phyloP scores from a whole-genome alignment of 805 yeast genomes.

The Candida xiaguanensis region DNA sequence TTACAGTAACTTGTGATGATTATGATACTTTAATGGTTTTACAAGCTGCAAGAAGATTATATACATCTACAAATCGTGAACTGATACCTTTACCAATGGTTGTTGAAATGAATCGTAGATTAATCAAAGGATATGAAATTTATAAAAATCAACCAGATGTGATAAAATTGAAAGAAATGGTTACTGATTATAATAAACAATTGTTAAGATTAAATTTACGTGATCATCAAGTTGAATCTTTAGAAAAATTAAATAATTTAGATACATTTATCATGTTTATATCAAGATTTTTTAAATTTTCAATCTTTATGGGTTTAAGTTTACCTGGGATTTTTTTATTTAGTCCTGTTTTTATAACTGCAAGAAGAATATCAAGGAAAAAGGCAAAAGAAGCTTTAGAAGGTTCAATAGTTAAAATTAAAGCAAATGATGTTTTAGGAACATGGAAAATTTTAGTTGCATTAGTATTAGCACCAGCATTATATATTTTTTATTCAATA shows the following conservation, averaged over 20 bases:
- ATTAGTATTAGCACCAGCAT: slow-evolving; percentile 35
- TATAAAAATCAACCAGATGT: slow-evolving; percentile 33
- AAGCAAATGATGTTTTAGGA: slow-evolving; percentile 39
- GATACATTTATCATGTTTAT: slow-evolving; percentile 21
- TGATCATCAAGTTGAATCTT: slow-evolving; percentile 38
- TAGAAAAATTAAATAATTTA: slow-evolving; percentile 20
- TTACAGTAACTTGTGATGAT: slow-evolving; percentile 39
- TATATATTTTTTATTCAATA: slow-evolving; percentile 37
- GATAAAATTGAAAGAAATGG: slow-evolving; percentile 24
- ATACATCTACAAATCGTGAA: slow-evolving; percentile 31
- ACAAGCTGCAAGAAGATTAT: slow-evolving; percentile 41
- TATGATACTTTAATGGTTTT: slow-evolving; percentile 40
- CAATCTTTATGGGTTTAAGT: slow-evolving; percentile 28
- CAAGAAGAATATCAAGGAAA: slow-evolving; percentile 26
- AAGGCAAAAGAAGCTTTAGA: slow-evolving; percentile 39
- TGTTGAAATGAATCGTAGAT: slow-evolving; percentile 39
- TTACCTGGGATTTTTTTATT: slow-evolving; percentile 37
- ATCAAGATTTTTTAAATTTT: slow-evolving; percentile 23
- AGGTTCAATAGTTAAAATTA: slow-evolving; percentile 35
- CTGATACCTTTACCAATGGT: slow-evolving; percentile 38
- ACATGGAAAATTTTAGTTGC: slow-evolving; percentile 45
- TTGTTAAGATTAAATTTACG: slow-evolving; percentile 31
- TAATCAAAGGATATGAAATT: slow-evolving; percentile 33
- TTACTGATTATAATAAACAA: slow-evolving; percentile 30
- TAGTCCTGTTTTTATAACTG: slow-evolving; percentile 37